Evolutionary conservation across 352 stramenopile genomes (phyloP), one percentile per base, ranked within the genome.

Genomic region (Albugo laibachii): DNA sequence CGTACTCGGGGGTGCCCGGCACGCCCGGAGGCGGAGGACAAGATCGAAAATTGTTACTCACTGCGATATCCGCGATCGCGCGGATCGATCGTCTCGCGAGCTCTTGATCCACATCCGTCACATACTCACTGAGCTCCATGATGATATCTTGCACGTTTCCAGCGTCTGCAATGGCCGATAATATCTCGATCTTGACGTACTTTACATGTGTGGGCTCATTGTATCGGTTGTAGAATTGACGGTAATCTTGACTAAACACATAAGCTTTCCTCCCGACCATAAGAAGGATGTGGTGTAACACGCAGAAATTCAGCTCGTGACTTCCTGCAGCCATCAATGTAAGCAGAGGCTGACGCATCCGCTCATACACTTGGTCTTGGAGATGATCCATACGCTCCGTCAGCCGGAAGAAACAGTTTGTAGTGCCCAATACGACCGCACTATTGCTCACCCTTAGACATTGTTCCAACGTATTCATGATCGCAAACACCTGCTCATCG

Each of bases 151-250:
- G 80, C 5, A 95, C 91, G 50, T 93, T 98, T 15, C 86, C 65
- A 1, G 73, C 73, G 61, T 96, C 95, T 2, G 94, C 92, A 18
- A 99, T 72, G 31, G 87, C 71, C n/a, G 93, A 80, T 18, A 99
- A 61, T 40, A 99, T 83, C 47, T 93, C 66, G 38, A 99, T 83
- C 71, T 99, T 99, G 43, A 97, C 74, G 59, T 97, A 96, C 63
- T 99, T 97, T 52, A 99, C 92, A 58, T 96, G 78, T 16, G 89
- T 97, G 11, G 93, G 95, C 68, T 99, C 96, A 62, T 97, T 97
- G 69, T 98, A 98, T 46, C 91, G 80, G 47, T 94, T 93, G 66
- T 97, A 98, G 55, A 97, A 96, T 61, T 97, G 91, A 46, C 94
- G 81, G 60, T 97, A 99, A 59, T 99, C 94, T 55, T 93, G 83